A percentile compares a stretch with the other conserved stretches of the same genome.
Evolutionary conservation across 176 grass and related monocot genomes (phyloP).

Genomic region (Cenchrus americanus): DNA sequence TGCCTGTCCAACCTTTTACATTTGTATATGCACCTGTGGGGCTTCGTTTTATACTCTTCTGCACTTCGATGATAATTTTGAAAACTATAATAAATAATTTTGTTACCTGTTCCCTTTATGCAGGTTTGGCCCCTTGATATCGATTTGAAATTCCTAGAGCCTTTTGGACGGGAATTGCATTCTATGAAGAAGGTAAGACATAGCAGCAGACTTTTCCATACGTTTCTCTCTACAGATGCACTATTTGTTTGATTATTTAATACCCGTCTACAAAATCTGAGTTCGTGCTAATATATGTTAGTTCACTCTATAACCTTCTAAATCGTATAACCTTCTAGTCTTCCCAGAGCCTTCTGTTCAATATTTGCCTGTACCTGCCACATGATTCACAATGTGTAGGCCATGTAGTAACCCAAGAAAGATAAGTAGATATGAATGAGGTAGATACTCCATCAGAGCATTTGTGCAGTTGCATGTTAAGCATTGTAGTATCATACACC

Average conservation of each 20-base stretch:
- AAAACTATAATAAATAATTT: neutral
- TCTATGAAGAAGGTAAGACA: conserved; percentile 77
- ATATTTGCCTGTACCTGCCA: neutral
- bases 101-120: conserved; percentile 40
- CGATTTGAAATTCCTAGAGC: conserved; percentile 83
- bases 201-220: neutral
- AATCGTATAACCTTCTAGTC: neutral
- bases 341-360: neutral
- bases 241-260: conserved; percentile 29
- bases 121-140: conserved; percentile 93
- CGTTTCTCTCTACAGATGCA: neutral
- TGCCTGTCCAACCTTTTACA: neutral
- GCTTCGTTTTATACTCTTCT: neutral
- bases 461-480: too few relatives aligned
- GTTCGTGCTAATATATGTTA: neutral
- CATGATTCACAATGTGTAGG: neutral
- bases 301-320: neutral
- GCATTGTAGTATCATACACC: too few relatives aligned
- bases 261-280: conserved; percentile 2
- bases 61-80: neutral
- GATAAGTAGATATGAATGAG: conserved; percentile 2
- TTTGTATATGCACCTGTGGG: too few relatives aligned
- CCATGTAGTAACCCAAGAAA: neutral
- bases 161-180: conserved; percentile 66
- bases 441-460: too few relatives aligned